phyloP scores from a whole-genome alignment of 1,139 yeast genomes.

The Debaryomyces psychrophilus region DNA sequence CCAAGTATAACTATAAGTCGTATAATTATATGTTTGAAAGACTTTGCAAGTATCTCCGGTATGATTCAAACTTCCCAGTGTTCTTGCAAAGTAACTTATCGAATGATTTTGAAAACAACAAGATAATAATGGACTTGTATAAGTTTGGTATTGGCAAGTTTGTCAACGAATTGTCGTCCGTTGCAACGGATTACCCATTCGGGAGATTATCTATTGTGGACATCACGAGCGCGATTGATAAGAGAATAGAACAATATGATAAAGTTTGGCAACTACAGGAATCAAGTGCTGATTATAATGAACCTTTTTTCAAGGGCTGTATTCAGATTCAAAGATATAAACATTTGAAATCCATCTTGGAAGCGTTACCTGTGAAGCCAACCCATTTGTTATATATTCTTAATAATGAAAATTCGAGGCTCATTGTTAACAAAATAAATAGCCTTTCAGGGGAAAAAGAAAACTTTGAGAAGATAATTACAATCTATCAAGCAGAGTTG shows the following conservation, averaged over 20 bases:
- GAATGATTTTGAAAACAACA: slow-evolving; percentile 13
- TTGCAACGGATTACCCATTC: slow-evolving; percentile 29
- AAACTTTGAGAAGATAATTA: slow-evolving; percentile 3
- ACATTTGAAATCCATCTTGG: slow-evolving; percentile 26
- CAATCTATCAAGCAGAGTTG: slow-evolving; percentile 9
- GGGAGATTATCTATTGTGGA: slow-evolving; percentile 16
- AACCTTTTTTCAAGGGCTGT: slow-evolving; percentile 25
- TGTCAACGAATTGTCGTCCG: slow-evolving; percentile 27
- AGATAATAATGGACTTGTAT: slow-evolving; percentile 21
- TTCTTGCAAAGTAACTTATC: slow-evolving; percentile 14
- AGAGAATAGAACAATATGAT: slow-evolving; percentile 26
- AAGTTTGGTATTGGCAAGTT: slow-evolving; percentile 29
- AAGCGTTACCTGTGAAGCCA: slow-evolving; percentile 17
- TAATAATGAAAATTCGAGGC: slow-evolving; percentile 12
- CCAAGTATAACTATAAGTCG: slow-evolving; percentile 20
- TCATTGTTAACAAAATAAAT: slow-evolving; percentile 13
- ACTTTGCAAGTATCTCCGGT: slow-evolving; percentile 20
- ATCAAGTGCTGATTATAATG: slow-evolving; percentile 17
- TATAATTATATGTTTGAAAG: slow-evolving; percentile 29
- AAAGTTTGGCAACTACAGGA: slow-evolving; percentile 17
- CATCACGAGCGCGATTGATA: slow-evolving; percentile 24
- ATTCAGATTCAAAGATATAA: slow-evolving; percentile 33
- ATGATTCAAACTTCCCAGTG: slow-evolving; percentile 17
- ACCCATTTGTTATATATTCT: slow-evolving; percentile 12
- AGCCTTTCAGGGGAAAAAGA: slow-evolving; percentile 15